Evolutionary conservation across 371 early-diverging fungal genomes (phyloP).

Genomic region (Syncephalastrum racemosum): DNA sequence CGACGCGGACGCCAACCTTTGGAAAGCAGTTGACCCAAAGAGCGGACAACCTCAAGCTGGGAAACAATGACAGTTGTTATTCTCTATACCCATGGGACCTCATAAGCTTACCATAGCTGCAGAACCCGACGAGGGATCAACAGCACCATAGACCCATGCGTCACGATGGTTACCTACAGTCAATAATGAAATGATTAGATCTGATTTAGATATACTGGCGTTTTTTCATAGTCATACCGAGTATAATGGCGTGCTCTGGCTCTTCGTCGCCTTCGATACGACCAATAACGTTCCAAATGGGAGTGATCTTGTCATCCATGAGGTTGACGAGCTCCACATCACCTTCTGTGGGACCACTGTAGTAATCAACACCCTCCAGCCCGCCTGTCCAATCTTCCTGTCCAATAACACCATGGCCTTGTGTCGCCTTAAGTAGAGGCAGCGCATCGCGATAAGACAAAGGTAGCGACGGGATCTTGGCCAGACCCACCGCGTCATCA

Average conservation of each 20-base stretch:
- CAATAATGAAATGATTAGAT: not conserved
- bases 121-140: conserved; percentile 68
- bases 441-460: conserved; percentile 66
- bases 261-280: conserved; percentile 59
- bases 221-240: conserved; percentile 28
- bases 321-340: conserved; percentile 53
- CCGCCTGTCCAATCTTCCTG: conserved; percentile 51
- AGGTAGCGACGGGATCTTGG: conserved; percentile 67
- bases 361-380: conserved; percentile 47
- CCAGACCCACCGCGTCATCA: conserved; percentile 47
- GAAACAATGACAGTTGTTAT: not conserved
- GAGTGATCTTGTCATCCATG: conserved; percentile 53
- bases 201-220: not conserved
- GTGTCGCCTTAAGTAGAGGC: conserved; percentile 52
- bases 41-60: conserved; percentile 48
- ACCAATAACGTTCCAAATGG: conserved; percentile 67
- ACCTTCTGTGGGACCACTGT: conserved; percentile 55
- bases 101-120: conserved; percentile 46
- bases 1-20: conserved; percentile 62
- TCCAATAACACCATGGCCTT: conserved; percentile 42
- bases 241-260: conserved; percentile 54
- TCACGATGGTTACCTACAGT: conserved; percentile 64
- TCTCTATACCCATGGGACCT: not conserved
- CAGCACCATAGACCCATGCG: conserved; percentile 67
- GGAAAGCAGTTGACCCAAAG: conserved; percentile 49